Base-by-base conservation (phyloP, 2,329 filamentous ascomycete species). In the Sordariomycetes sp. region DNA sequence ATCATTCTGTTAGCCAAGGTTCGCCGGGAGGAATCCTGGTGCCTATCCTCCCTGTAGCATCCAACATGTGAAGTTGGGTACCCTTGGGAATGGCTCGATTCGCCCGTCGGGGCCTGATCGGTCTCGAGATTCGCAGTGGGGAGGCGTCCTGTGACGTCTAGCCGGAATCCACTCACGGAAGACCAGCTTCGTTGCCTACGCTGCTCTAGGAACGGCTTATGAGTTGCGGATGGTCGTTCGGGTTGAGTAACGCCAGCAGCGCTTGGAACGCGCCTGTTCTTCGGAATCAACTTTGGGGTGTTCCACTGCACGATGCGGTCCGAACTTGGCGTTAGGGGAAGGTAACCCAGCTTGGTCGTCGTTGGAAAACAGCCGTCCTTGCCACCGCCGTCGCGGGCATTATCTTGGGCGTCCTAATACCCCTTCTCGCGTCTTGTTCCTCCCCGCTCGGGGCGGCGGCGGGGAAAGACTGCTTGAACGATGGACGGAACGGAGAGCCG, bases 361-460 rank as follows among this genome's bases (percentile, higher is more conserved):
- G 12, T 62, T 60, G 6, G 60, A 59, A 34, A 58, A 40, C 6
- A 55, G 59, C 2, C 60, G 61, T 32, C 57, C 59, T 25, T 56
- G 37, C n/a, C 48, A 50, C n/a, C 43, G 37, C 40, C 53, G 25
- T 7, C 24, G 16, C 4, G 18, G 43, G 10, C 61, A 57, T 24
- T 52, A 12, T 65, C 64, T 57, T 62, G 43, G 20, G 60, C 57
- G 35, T 68, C 66, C 68, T 65, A 69, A 55, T 65, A 68, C 1
- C 68, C 65, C 5, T 64, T 63, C 25, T 62, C 58, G 46, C 77
- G 75, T 50, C 68, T 58, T 1, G 79, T 81, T 11, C 79, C 74
- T 22, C 80, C 78, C 34, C 74, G 73, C 61, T 82, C 80, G 1
- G 76, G 71, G 7, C 74, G 75, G 59, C 75, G 72, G 61, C 73